Evolutionary conservation across 495 filamentous ascomycete species (phyloP).

Genomic region (Podospora conica): DNA sequence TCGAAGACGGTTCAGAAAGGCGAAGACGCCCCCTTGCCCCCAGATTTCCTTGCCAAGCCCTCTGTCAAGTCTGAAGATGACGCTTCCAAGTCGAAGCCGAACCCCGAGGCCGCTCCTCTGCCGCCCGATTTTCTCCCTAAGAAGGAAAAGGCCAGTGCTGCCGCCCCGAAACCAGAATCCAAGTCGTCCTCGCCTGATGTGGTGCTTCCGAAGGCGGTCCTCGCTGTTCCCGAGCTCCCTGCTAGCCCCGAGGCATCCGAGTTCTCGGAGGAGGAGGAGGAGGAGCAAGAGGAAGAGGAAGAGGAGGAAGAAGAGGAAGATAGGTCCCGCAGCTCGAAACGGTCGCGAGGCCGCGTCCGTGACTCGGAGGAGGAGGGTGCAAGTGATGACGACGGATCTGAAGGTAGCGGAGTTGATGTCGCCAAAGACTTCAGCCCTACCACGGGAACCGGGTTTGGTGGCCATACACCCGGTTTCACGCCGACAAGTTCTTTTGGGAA

Average conservation of each 20-base stretch:
- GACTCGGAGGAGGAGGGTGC: conserved; percentile 27
- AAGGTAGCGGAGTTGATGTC: conserved; percentile 59
- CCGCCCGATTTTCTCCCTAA: not conserved
- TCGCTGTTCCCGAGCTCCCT: conserved; percentile 20
- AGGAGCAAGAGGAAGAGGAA: conserved; percentile 25
- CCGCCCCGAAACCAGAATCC: not conserved
- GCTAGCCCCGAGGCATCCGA: conserved; percentile 18
- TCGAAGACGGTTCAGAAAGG: conserved; percentile 22
- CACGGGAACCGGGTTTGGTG: conserved; percentile 36
- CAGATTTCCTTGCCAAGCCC: conserved; percentile 24
- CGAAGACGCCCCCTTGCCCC: conserved; percentile 21
- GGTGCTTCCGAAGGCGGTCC: not conserved
- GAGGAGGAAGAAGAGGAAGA: conserved; percentile 12
- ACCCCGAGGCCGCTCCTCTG: not conserved
- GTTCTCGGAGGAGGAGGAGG: conserved; percentile 23
- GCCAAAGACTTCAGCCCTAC: conserved; percentile 61
- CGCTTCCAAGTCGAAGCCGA: not conserved
- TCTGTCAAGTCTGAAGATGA: not conserved
- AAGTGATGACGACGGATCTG: conserved; percentile 38
- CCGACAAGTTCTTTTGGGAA: conserved; percentile 63
- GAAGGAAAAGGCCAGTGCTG: conserved; percentile 11
- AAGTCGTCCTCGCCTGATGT: not conserved
- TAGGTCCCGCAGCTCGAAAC: not conserved
- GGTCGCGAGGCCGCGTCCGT: not conserved
- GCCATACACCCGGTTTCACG: conserved; percentile 51